Conservation (phyloP, 164 flowering plant genomes). For the Vitis rotundifolia region DNA sequence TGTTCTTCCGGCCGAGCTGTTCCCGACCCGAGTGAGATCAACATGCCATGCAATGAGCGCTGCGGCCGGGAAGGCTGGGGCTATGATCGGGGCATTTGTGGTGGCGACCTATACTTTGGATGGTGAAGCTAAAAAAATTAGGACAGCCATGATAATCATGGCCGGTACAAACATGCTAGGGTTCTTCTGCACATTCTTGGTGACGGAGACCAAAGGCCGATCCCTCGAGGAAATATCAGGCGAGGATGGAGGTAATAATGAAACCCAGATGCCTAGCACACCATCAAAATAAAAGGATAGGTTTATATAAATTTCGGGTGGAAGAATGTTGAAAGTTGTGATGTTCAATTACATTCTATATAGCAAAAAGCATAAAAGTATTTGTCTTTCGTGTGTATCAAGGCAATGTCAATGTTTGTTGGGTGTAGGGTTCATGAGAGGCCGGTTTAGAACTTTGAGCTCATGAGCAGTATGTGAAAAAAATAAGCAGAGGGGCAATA, state of each 20-base stretch:
- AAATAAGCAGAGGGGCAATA: too few species aligned
- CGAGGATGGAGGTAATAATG: constrained; percentile 18
- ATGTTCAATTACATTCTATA: too few species aligned
- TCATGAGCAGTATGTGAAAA: too few species aligned
- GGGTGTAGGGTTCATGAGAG: too few species aligned
- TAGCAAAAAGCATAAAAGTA: too few species aligned
- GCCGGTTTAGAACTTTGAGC: too few species aligned
- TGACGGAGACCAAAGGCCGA: constrained; percentile 1
- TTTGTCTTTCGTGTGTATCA: too few species aligned
- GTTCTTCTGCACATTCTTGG: constrained; percentile 1
- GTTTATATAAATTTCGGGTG: too few species aligned
- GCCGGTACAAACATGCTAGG: neutral
- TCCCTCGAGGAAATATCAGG: neutral
- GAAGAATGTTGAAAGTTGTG: too few species aligned
- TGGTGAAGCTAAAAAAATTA: neutral
- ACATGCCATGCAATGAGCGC: constrained; percentile 64
- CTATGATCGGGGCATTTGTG: constrained; percentile 31
- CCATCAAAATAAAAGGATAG: too few species aligned
- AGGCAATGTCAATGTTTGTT: too few species aligned
- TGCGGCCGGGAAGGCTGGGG: constrained; percentile 64
- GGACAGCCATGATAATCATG: neutral
- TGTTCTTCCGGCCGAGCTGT: constrained; percentile 59
- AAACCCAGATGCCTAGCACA: neutral
- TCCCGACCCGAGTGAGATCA: constrained; percentile 55
- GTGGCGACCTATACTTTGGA: neutral